These are phyloP conservation scores for Apostasia ramifera DNA, from an alignment of 106 monocot genomes.

Conservation along the genomic window DNA sequence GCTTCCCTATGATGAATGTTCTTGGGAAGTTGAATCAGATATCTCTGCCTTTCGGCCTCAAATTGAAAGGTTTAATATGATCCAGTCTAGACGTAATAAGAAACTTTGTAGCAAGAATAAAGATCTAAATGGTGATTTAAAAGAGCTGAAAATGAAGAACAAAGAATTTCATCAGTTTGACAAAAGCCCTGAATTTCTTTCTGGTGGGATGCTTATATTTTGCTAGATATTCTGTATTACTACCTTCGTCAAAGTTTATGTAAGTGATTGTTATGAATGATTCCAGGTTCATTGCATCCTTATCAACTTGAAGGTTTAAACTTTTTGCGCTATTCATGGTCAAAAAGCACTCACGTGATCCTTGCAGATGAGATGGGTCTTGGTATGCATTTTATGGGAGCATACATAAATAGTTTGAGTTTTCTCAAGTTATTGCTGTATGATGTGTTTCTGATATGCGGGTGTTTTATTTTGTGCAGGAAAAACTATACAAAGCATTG, in stretches of 20 bases:
- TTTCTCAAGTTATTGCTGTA: slow-evolving; percentile 5
- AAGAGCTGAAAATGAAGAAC: slow-evolving; percentile 34
- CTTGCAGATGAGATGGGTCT: slow-evolving; percentile 99
- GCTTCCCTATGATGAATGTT: slow-evolving; percentile 88
- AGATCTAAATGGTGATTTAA: slow-evolving; percentile 30
- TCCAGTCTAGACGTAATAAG: slow-evolving; percentile 48
- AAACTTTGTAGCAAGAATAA: slow-evolving; percentile 42
- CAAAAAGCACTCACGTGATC: slow-evolving; percentile 86
- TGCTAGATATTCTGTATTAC: neutral
- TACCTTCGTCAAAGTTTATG: neutral
- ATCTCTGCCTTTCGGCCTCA: slow-evolving; percentile 81
- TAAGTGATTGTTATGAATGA: neutral
- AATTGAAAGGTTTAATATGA: slow-evolving; percentile 64
- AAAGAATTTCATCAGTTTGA: slow-evolving; percentile 63
- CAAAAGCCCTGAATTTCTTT: slow-evolving; percentile 71
- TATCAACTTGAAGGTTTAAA: slow-evolving; percentile 99
- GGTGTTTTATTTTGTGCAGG: slow-evolving; percentile 31
- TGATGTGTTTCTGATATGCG: neutral
- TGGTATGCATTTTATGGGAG: slow-evolving; percentile 33
- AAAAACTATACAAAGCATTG: slow-evolving; percentile 99
- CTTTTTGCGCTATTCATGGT: slow-evolving; percentile 98
- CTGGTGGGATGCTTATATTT: slow-evolving; percentile 48
- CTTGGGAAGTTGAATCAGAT: slow-evolving; percentile 80
- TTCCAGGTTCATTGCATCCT: slow-evolving; percentile 80
- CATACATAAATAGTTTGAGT: neutral